Evolutionary conservation across 306 rosid species (phyloP).

Genomic region (Casuarina cunninghamiana): DNA sequence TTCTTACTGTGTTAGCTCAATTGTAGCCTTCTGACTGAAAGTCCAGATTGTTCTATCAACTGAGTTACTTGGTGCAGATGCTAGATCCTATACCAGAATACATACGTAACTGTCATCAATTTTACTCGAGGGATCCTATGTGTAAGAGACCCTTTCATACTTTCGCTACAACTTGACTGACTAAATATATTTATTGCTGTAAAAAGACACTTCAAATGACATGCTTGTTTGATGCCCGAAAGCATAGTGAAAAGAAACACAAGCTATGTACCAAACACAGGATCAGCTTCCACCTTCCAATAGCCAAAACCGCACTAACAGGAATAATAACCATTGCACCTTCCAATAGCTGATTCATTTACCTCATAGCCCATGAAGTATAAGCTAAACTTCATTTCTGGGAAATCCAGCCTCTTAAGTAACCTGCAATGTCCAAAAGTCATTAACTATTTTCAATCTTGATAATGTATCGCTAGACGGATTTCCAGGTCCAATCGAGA

Average conservation of each 20-base stretch:
- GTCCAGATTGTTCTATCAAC: constrained; percentile 89
- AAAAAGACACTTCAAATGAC: neutral
- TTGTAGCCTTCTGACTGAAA: constrained; percentile 80
- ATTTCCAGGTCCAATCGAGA: neutral
- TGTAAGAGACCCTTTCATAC: neutral
- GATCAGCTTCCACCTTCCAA: neutral
- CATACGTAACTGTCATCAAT: neutral
- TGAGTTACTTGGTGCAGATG: constrained; percentile 61
- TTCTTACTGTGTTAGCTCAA: constrained; percentile 90
- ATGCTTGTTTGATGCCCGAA: neutral
- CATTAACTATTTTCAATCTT: constrained; percentile 21
- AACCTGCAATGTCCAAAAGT: constrained; percentile 47
- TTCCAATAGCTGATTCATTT: constrained; percentile 1
- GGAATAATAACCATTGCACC: neutral
- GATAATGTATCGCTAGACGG: neutral
- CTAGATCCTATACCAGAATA: constrained; percentile 47
- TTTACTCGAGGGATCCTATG: neutral
- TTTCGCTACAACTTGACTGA: neutral
- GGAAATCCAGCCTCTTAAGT: constrained; percentile 92
- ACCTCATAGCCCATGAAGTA: constrained; percentile 97
- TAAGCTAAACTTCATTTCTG: constrained; percentile 85
- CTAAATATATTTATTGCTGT: neutral
- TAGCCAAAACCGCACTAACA: constrained; percentile 10
- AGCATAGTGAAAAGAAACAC: constrained; percentile 3
- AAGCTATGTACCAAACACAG: constrained; percentile 15